Evolutionary conservation across 78 protist species (phyloP), one percentile per base, ranked within the genome.

Genomic region (Planoprotostelium fungivorum): DNA sequence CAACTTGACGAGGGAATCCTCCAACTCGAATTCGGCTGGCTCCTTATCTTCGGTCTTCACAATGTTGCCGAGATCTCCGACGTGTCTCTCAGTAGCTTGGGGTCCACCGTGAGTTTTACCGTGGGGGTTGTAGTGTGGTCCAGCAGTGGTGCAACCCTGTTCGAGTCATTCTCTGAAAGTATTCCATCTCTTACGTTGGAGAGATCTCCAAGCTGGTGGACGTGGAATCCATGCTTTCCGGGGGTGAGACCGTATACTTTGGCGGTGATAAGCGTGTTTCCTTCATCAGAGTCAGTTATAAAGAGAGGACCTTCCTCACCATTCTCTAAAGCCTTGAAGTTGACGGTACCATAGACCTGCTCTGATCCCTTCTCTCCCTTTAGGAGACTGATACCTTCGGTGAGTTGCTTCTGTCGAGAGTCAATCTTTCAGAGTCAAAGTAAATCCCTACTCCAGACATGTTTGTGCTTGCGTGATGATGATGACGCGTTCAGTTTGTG

Each of bases 31-130:
- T 83, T 84, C 89, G 89, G 94, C 90, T 5, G 23, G 28, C 38
- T 91, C 93, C 1, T 89, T 91, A 35, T 28, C 51, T 1, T 51
- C 95, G 34, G 88, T 35, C 0, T 85, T 0, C 1, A 1, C 0
- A 23, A 96, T 89, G 92, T 95, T 96, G 91, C 97, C 97, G 35
- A 94, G 90, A 87, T 96, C 96, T 63, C 96, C 96, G 37, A 89
- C 94, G 39, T 91, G 96, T 37, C 96, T 91, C 73, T 89, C 93
- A 0, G 63, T 94, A 37, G 39, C 94, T 16, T 25, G 0, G 85
- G 96, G 97, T n/a, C 88, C 93, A 86, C 96, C 96, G 89, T 96
- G 97, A 0, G 73, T 38, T 89, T 95, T 93, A 36, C 91, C 91
- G 89, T 34, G 23, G 89, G 96, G 98, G 94, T 96, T 95, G 91